These are phyloP conservation scores for Xylariaceae sp. DNA, from an alignment of 2,329 filamentous ascomycete species.

Conservation along the genomic window DNA sequence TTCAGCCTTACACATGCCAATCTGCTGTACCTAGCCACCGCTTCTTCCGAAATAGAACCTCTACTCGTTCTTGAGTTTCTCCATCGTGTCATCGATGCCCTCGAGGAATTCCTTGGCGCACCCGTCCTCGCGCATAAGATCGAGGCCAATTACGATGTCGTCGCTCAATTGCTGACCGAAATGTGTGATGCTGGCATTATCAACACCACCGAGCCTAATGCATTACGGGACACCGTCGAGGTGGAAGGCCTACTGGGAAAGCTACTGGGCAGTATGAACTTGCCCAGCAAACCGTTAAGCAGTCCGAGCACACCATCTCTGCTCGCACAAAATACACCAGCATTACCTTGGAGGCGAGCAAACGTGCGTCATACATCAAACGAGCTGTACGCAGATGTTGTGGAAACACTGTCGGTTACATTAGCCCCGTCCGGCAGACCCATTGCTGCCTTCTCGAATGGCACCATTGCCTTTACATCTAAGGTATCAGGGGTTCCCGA, in stretches of 20 bases:
- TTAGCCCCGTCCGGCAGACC: slow-evolving; percentile 87
- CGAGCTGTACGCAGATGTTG: slow-evolving; percentile 92
- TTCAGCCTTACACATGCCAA: slow-evolving; percentile 87
- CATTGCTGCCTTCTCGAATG: slow-evolving; percentile 80
- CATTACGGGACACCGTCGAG: slow-evolving; percentile 84
- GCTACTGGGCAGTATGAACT: slow-evolving; percentile 77
- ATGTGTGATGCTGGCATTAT: slow-evolving; percentile 95
- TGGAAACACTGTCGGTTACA: slow-evolving; percentile 84
- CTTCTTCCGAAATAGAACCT: slow-evolving; percentile 83
- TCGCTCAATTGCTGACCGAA: slow-evolving; percentile 86
- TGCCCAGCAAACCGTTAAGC: slow-evolving; percentile 57
- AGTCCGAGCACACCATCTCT: slow-evolving; percentile 37
- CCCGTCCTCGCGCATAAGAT: slow-evolving; percentile 83
- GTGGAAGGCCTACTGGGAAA: slow-evolving; percentile 88
- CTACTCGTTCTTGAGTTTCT: slow-evolving; percentile 90
- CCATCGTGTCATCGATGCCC: slow-evolving; percentile 83
- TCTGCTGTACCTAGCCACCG: slow-evolving; percentile 78
- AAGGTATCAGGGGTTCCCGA: slow-evolving; percentile 95
- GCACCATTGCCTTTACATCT: slow-evolving; percentile 89
- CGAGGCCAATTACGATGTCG: slow-evolving; percentile 86
- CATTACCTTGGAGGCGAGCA: slow-evolving; percentile 80
- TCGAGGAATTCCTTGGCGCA: slow-evolving; percentile 90
- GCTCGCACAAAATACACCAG: slow-evolving; percentile 42
- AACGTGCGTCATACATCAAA: slow-evolving; percentile 96
- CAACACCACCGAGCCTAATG: slow-evolving; percentile 88